phyloP scores from a whole-genome alignment of 2,329 filamentous ascomycete species.

The Aureobasidium sp. region DNA sequence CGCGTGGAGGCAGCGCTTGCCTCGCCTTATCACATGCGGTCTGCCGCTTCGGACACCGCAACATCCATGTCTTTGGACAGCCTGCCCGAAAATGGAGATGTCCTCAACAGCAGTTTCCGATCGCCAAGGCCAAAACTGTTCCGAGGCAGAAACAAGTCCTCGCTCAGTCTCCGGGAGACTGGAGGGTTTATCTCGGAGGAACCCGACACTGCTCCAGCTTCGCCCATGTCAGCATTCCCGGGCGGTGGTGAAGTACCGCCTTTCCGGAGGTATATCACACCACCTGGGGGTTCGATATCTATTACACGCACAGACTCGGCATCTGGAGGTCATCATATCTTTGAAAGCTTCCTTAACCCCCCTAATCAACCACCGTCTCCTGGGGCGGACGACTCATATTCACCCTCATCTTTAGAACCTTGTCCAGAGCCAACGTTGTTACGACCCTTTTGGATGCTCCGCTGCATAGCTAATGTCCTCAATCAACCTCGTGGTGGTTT shows the following conservation, averaged over 20 bases:
- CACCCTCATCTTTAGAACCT: conserved; percentile 76
- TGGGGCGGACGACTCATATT: conserved; percentile 39
- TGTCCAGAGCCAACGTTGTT: conserved; percentile 84
- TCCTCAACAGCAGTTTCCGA: not conserved
- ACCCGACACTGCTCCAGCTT: conserved; percentile 15
- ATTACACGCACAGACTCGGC: conserved; percentile 27
- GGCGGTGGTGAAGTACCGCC: not conserved
- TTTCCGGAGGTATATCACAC: conserved; percentile 6
- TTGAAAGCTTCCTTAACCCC: conserved; percentile 51
- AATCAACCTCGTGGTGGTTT: conserved; percentile 89
- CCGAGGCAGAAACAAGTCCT: conserved; percentile 44
- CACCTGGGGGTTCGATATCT: not conserved
- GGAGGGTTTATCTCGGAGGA: conserved; percentile 45
- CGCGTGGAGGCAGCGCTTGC: conserved; percentile 10
- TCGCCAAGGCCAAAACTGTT: conserved; percentile 27
- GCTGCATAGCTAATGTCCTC: conserved; percentile 85
- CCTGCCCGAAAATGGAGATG: conserved; percentile 11
- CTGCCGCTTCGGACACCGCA: conserved; percentile 18
- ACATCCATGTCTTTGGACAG: conserved; percentile 18
- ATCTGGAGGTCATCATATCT: conserved; percentile 67
- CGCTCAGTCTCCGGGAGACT: conserved; percentile 64
- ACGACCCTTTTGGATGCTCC: conserved; percentile 97
- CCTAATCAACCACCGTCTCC: conserved; percentile 25
- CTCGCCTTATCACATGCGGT: conserved; percentile 15
- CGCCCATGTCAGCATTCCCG: conserved; percentile 17